These are phyloP conservation scores for Phallus indusiatus DNA, from an alignment of 768 basidiomycete species.

Conservation along the genomic window DNA sequence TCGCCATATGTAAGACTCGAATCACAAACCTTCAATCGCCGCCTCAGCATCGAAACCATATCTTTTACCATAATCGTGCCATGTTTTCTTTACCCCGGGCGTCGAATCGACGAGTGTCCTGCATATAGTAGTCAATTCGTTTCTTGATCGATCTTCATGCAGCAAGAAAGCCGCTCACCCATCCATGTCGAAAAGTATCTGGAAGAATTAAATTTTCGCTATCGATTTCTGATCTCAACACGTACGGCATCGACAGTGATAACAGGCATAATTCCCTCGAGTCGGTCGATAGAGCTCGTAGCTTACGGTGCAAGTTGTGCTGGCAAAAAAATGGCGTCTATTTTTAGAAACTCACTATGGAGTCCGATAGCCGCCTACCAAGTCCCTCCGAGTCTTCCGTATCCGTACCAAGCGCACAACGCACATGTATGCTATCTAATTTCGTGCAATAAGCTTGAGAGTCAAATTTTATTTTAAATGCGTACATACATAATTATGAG, in stretches of 20 bases:
- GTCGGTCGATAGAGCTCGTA: not conserved
- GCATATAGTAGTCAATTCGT: conserved; percentile 7
- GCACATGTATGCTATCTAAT: no score
- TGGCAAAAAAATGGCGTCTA: not conserved
- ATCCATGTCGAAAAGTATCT: conserved; percentile 26
- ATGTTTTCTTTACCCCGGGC: conserved; percentile 70
- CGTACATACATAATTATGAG: no score
- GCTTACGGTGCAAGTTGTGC: not conserved
- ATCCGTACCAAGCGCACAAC: no score
- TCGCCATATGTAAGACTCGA: not conserved
- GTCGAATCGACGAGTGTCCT: conserved; percentile 78
- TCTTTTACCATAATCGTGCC: conserved; percentile 58
- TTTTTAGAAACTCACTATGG: not conserved
- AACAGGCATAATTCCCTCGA: conserved; percentile 1
- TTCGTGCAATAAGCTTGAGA: no score
- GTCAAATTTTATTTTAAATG: no score
- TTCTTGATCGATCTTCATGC: conserved; percentile 1
- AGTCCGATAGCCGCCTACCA: no score
- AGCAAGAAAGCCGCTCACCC: conserved; percentile 13
- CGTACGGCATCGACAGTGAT: conserved; percentile 19
- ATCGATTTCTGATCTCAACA: not conserved
- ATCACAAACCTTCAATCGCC: conserved; percentile 14
- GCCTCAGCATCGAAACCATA: conserved; percentile 51
- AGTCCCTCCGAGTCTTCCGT: no score
- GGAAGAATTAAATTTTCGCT: not conserved